Base-by-base conservation (phyloP, 495 filamentous ascomycete species). In the Evernia prunastri region DNA sequence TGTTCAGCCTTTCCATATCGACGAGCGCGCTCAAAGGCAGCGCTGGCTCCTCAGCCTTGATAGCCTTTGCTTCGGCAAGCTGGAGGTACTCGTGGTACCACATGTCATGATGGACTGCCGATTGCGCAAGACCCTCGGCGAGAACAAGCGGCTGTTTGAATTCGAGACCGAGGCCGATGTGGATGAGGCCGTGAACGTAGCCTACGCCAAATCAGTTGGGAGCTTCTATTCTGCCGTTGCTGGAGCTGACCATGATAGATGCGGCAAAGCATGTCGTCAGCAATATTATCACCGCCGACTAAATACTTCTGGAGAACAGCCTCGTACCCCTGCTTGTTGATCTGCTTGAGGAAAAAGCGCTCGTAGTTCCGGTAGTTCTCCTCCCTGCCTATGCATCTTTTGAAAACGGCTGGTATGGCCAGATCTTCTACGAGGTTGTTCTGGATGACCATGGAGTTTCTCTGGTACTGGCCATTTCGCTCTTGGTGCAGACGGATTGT, bases 131-230 rank as follows among this genome's bases (percentile, higher is more conserved):
- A n/a, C 47, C 51, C 35, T 68, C 67, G 17, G 67, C 65, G 5
- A 68, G 33, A 23, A 68, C 43, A 6, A 29, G n/a, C 11, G 58
- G 27, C 29, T 67, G 67, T 13, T 56, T 57, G 65, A 59, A 68
- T 35, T 67, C 65, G 18, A 68, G 65, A 27, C 49, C 67, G 17
- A 67, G 47, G 33, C 58, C 65, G 40, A 69, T 63, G 60, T 67
- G 67, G 31, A 69, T 69, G 40, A 69, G 9, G 2, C 43, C 60
- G 49, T 65, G 61, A 35, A 69, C 60, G 56, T 69, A 69, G 18
- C 56, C 66, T 69, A 15, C 18, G 43, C 1, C 4, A 40, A 27
- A 18, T 37, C 9, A 31, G 25, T 18, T 27, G 17, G 8, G 7
- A 25, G 0, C 18, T 51, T 23, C 18, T n/a, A 25, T 8, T 12